Base-by-base conservation (phyloP, 2,329 filamentous ascomycete species). In the Scedosporium apiospermum region DNA sequence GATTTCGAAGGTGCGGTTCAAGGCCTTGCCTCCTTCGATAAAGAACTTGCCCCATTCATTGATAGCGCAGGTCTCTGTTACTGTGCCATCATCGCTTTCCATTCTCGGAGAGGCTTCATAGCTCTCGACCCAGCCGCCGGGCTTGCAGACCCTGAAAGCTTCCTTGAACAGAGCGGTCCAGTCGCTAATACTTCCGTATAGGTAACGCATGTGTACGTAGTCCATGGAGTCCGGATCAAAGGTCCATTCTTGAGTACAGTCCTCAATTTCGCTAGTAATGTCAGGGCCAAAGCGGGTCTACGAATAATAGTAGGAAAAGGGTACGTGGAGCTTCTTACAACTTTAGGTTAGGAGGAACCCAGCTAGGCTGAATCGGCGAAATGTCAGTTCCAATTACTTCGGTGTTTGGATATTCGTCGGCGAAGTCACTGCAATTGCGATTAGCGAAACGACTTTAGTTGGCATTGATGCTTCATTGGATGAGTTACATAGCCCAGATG, bases 131-230 rank as follows among this genome's bases (percentile, higher is more conserved):
- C 68, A 74, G 9, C 71, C 72, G 2, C 72, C 71, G 0, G 70
- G 71, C 65, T 80, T 80, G 18, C 84, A 71, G 64, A 84, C 79
- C 61, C 72, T 72, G 64, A 73, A 82, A 0, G 78, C 71, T 63
- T 83, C 81, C 14, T 71, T 71, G 64, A 88, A 79, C 5, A 88
- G 72, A 10, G 78, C 72, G 21, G 77, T 74, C 74, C 85, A 88
- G 66, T 85, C 80, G 0, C 75, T 71, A 65, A 88, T 80, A 57
- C 80, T 78, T 18, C 86, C 86, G 2, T 77, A 75, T 72, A 89
- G 77, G 66, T 83, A 69, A 3, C 82, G 78, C 2, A 82, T 79
- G 70, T 87, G 85, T 62, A 88, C 79, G 64, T 82, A 81, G 71
- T 88, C 84, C 67, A 87, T 78, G 65, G 77, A 68, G 49, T 78